Evolutionary conservation across 2,329 filamentous ascomycete species (phyloP).

Genomic region (Xylariaceae sp.): DNA sequence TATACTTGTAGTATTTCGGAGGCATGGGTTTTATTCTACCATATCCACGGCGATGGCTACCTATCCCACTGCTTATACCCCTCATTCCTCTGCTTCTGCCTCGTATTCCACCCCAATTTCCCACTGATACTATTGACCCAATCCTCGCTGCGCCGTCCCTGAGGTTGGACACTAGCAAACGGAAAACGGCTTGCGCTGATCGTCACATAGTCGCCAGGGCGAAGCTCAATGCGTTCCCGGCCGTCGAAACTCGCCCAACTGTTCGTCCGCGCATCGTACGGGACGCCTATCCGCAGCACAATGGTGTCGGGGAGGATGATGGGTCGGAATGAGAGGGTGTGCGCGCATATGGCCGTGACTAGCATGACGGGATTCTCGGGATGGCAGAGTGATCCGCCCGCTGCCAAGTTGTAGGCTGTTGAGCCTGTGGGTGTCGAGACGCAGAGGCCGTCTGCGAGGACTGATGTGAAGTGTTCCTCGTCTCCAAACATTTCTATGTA

Average conservation of each 20-base stretch:
- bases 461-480: slow-evolving; percentile 90
- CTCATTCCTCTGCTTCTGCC: slow-evolving; percentile 71
- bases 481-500: slow-evolving; percentile 90
- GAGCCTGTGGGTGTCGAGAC: slow-evolving; percentile 93
- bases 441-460: slow-evolving; percentile 89
- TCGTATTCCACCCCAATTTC: slow-evolving; percentile 78
- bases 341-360: slow-evolving; percentile 89
- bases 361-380: slow-evolving; percentile 96
- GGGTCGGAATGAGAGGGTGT: slow-evolving; percentile 93
- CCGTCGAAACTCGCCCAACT: slow-evolving; percentile 99
- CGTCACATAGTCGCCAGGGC: slow-evolving; percentile 79
- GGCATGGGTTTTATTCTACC: not conserved
- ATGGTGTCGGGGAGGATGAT: slow-evolving; percentile 96
- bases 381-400: slow-evolving; percentile 91
- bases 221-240: slow-evolving; percentile 77
- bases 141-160: slow-evolving; percentile 68
- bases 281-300: slow-evolving; percentile 88
- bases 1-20: not conserved
- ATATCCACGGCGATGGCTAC: slow-evolving; percentile 2
- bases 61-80: slow-evolving; percentile 49
- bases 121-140: slow-evolving; percentile 80
- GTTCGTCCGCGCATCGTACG: slow-evolving; percentile 82
- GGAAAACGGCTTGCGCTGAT: slow-evolving; percentile 78
- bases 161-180: slow-evolving; percentile 72
- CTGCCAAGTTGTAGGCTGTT: slow-evolving; percentile 92